Base-by-base conservation (phyloP, 805 yeast genomes). In the Phaffomyces opuntiae region DNA sequence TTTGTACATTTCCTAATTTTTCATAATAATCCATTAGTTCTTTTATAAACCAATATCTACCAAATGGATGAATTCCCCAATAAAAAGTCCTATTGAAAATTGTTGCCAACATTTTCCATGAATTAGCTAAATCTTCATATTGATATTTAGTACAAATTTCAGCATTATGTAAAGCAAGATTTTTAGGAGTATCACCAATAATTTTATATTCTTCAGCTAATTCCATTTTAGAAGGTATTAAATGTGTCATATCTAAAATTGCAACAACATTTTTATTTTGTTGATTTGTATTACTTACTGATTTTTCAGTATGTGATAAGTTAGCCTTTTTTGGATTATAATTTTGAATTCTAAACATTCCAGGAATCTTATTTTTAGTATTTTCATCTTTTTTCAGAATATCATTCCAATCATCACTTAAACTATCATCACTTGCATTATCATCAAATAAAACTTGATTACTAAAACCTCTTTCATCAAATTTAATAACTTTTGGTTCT, bases 31-130 rank as follows among this genome's bases (percentile, higher is more conserved):
- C 57, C 56, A 90, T 69, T 36, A 88, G 67, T 48, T 78, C 77
- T 25, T 71, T 71, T 0, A 87, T 70, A 21, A 87, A 66, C 85
- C 87, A 78, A 12, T 71, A 53, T 36, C 80, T 72, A 1, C 95
- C 96, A 60, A 83, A 76, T 0, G 89, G 90, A 60, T 87, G 95
- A 5, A 75, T 65, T 0, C 91, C 91, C 96, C 96, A 90, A 47
- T 73, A 76, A 49, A 78, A 76, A n/a, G 61, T 61, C 39, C 55
- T 55, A 16, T 60, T 64, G 24, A 70, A 45, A n/a, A 69, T 53
- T 36, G 65, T 61, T 3, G 73, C 64, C 9, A 85, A 54, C 12
- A 83, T 66, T 49, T 70, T 75, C 97, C 97, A 90, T 27, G 85
- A 80, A 50, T 83, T 81, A 8, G 85, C 80, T 2, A 87, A 69